phyloP scores from a whole-genome alignment of 768 basidiomycete species.

The Naganishia onofrii region DNA sequence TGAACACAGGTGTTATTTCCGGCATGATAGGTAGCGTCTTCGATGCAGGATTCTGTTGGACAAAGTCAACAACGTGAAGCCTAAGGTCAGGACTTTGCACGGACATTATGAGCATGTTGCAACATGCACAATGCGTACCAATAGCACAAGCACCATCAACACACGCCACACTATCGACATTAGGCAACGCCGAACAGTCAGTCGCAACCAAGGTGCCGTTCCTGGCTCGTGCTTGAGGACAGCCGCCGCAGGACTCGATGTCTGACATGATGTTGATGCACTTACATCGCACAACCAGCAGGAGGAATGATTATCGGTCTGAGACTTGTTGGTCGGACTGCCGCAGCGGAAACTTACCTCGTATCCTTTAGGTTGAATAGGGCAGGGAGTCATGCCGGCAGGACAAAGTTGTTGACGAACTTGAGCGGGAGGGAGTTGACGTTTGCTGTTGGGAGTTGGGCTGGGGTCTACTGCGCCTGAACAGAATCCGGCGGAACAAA shows the following conservation, averaged over 20 bases:
- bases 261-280: neutral
- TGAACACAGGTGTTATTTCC: neutral
- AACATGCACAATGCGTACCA: neutral
- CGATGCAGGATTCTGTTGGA: neutral
- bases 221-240: neutral
- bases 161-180: neutral
- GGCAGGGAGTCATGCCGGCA: neutral
- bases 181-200: neutral
- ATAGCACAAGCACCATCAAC: neutral
- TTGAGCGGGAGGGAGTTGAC: neutral
- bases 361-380: neutral
- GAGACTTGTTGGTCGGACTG: neutral
- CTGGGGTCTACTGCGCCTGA: neutral
- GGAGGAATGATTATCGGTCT: neutral
- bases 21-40: neutral
- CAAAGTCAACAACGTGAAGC: neutral
- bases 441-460: neutral
- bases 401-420: slow-evolving; percentile 3
- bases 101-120: neutral
- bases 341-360: neutral
- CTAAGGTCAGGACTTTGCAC: neutral
- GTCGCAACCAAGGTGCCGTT: neutral
- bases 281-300: neutral
- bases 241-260: slow-evolving; percentile 2
- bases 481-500: neutral